Base-by-base conservation (phyloP, 805 yeast genomes). In the Schwanniomyces yamadae region DNA sequence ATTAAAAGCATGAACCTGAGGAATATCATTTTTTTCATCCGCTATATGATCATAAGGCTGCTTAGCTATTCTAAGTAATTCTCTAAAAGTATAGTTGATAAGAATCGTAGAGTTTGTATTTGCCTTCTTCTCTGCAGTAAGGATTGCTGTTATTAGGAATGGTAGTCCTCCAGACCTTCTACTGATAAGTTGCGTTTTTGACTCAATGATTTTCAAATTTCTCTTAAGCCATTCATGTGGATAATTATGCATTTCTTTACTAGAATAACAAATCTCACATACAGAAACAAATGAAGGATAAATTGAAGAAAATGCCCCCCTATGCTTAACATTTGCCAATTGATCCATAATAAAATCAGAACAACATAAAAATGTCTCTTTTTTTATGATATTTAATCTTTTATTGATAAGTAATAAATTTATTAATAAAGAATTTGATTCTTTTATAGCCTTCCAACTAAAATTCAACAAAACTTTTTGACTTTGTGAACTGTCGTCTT, bases 81-180 rank as follows among this genome's bases (percentile, higher is more conserved):
- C 50, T 0, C 63, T 59, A 46, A 87, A 75, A 0, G 95, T 75
- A 6, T 52, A 39, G 4, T 59, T 55, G 29, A 84, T 56, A 16
- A 81, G 53, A 5, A 39, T 42, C 5, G 39, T 34, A 11, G 39
- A 19, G 1, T 66, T 65, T 19, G 62, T 58, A 10, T 54, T 52
- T 12, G 15, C 50, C 21, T 64, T 71, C 18, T 25, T 33, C 28
- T 33, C 42, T 0, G 88, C 75, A 1, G 78, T 67, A n/a, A 90
- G 64, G 12, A 87, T 75, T 1, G 85, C 93, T 1, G 93, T 75
- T 10, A 91, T 68, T 34, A 91, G 63, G 48, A 67, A 82, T 1
- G 98, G 98, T 12, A 93, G 60, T 0, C 98, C 97, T 2, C 96
- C 98, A 1, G 97, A 89, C 45, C 98, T 70, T 54, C 98, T 73